phyloP scores from a whole-genome alignment of 2,329 filamentous ascomycete genomes.

The Ascochyta clinopodiicola region DNA sequence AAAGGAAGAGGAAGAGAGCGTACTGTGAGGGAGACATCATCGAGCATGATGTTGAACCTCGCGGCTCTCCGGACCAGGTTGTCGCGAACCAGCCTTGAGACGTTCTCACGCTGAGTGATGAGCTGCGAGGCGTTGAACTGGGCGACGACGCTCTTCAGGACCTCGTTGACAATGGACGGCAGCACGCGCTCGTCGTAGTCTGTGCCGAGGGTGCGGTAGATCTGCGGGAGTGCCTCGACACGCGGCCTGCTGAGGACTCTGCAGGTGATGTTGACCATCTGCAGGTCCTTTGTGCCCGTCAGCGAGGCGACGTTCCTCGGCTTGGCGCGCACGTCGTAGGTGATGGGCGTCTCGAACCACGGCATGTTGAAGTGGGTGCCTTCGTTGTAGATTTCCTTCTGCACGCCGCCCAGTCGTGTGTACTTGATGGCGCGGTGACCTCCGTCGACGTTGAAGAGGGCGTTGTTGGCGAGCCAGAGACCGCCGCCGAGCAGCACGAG shows the following conservation, averaged over 20 bases:
- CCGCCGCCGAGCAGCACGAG: constrained; percentile 63
- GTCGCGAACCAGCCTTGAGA: constrained; percentile 87
- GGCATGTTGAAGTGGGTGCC: constrained; percentile 96
- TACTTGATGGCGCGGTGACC: constrained; percentile 99
- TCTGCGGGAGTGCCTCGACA: constrained; percentile 88
- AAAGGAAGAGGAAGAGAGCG: constrained; percentile 31
- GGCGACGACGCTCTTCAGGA: constrained; percentile 96
- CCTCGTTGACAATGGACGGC: constrained; percentile 98
- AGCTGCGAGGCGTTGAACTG: constrained; percentile 99
- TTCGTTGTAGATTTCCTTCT: constrained; percentile 96
- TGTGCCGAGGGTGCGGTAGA: constrained; percentile 91
- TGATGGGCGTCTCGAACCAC: constrained; percentile 96
- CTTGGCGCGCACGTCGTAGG: constrained; percentile 97
- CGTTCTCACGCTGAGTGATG: constrained; percentile 98
- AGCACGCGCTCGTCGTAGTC: constrained; percentile 99
- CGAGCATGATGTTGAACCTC: constrained; percentile 94
- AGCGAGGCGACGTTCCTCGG: constrained; percentile 95
- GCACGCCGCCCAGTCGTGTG: constrained; percentile 86
- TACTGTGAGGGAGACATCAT: constrained; percentile 97
- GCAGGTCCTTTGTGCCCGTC: constrained; percentile 97
- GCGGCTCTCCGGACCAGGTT: constrained; percentile 90
- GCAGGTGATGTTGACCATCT: constrained; percentile 99
- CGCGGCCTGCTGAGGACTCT: constrained; percentile 94
- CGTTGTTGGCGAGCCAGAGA: constrained; percentile 64
- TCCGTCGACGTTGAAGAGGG: constrained; percentile 85